A percentile compares a stretch with the other conserved stretches of the same genome.
phyloP scores from a whole-genome alignment of 2,329 filamentous ascomycete genomes.

The Pyricularia sp. region DNA sequence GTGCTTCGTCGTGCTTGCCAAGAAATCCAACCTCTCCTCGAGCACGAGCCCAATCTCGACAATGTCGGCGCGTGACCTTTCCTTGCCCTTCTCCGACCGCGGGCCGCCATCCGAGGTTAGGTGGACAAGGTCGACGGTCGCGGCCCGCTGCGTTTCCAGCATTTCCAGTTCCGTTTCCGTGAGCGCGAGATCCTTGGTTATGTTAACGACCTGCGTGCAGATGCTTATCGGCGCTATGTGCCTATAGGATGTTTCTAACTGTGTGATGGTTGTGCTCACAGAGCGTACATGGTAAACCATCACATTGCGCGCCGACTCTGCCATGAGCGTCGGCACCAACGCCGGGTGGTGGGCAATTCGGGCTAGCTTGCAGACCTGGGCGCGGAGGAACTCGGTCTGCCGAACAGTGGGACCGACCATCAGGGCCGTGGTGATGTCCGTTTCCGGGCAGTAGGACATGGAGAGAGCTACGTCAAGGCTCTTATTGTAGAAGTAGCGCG shows the following conservation, averaged over 20 bases:
- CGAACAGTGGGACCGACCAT: neutral
- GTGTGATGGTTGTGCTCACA: neutral
- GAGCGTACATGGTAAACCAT: neutral
- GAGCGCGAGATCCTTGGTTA: neutral
- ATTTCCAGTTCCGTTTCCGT: neutral
- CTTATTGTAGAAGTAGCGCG: neutral
- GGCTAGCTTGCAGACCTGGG: neutral
- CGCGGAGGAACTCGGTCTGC: constrained; percentile 1
- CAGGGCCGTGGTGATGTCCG: neutral
- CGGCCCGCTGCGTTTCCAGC: neutral
- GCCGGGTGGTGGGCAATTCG: constrained; percentile 1
- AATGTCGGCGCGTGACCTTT: neutral
- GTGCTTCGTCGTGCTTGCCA: neutral
- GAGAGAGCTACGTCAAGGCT: neutral
- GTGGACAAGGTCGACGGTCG: neutral
- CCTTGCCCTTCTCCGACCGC: neutral
- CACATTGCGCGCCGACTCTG: neutral
- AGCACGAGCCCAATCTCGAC: neutral
- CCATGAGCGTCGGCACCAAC: neutral
- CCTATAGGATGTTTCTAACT: neutral
- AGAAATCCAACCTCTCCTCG: constrained; percentile 2
- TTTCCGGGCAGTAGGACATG: neutral
- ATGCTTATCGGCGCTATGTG: neutral
- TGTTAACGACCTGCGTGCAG: neutral
- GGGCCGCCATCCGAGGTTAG: neutral